A percentile compares a stretch with the other conserved stretches of the same genome.
phyloP scores from a whole-genome alignment of 1,284 basidiomycete genomes.

The Melanopsichium pennsylvanicum region DNA sequence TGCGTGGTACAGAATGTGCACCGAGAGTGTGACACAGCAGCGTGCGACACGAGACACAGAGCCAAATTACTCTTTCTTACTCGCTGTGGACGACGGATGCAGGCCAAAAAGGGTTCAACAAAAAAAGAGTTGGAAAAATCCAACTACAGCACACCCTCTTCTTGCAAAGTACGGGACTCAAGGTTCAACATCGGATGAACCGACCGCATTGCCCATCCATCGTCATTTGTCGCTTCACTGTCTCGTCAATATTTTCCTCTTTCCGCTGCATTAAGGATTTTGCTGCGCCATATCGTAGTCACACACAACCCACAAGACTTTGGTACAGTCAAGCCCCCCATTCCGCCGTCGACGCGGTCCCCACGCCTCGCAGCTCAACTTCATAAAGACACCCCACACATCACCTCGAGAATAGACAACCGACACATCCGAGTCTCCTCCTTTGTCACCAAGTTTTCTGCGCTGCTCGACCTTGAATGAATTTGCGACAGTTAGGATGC shows the following conservation, averaged over 20 bases:
- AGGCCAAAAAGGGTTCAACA: background rate
- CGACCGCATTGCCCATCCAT: too few species aligned
- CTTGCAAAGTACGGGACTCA: too few species aligned
- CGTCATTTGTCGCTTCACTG: background rate
- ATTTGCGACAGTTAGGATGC: slow-evolving; percentile 1
- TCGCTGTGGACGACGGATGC: background rate
- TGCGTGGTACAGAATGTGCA: background rate
- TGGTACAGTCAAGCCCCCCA: too few species aligned
- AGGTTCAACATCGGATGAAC: too few species aligned
- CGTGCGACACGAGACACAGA: too few species aligned
- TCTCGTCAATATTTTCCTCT: background rate
- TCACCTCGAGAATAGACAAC: slow-evolving; percentile 5
- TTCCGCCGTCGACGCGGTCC: too few species aligned
- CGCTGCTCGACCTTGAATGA: slow-evolving; percentile 7
- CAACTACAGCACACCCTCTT: too few species aligned
- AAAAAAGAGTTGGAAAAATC: background rate
- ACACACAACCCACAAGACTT: background rate
- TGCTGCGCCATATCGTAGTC: too few species aligned
- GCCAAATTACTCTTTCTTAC: too few species aligned
- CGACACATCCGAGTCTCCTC: background rate
- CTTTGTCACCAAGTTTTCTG: slow-evolving; percentile 14
- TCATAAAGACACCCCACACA: slow-evolving; percentile 15
- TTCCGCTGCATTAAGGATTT: background rate
- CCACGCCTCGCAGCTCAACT: slow-evolving; percentile 6
- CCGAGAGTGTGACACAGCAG: too few species aligned